These are phyloP conservation scores for Nephelium lappaceum DNA, from an alignment of 345 rosid species.

Conservation along the genomic window DNA sequence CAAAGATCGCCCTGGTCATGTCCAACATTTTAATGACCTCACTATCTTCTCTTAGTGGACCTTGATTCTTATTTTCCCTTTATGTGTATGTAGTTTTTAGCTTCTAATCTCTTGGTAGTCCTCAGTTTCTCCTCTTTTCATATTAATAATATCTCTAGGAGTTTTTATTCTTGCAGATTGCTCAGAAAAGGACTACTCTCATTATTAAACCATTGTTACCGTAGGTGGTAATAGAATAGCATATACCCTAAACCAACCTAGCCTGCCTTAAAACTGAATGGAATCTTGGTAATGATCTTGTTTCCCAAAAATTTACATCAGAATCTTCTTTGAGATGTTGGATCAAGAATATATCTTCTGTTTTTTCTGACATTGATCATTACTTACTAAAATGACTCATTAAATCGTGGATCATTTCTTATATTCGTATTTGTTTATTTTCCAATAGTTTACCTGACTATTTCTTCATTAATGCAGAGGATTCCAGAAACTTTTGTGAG, in stretches of 20 bases:
- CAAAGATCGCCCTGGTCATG: no score
- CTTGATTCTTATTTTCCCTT: no score
- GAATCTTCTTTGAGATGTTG: not conserved
- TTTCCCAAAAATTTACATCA: not conserved
- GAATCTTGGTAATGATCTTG: not conserved
- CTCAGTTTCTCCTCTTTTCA: not conserved
- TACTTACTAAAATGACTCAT: not conserved
- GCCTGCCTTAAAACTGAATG: not conserved
- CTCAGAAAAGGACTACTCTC: no score
- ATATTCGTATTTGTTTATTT: not conserved
- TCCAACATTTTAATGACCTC: no score
- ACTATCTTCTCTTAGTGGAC: no score
- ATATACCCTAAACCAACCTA: not conserved
- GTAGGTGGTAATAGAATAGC: not conserved
- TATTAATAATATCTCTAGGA: not conserved
- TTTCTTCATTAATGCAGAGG: constrained; percentile 26
- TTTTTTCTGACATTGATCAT: not conserved
- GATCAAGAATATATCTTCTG: not conserved
- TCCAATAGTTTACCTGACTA: constrained; percentile 4
- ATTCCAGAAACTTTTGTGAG: constrained; percentile 38
- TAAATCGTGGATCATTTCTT: not conserved
- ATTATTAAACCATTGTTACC: not conserved
- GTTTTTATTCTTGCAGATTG: not conserved
- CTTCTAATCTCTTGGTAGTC: no score
- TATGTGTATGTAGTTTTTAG: no score